phyloP scores from a whole-genome alignment of 1,139 yeast species.

The Diutina neorugosa region DNA sequence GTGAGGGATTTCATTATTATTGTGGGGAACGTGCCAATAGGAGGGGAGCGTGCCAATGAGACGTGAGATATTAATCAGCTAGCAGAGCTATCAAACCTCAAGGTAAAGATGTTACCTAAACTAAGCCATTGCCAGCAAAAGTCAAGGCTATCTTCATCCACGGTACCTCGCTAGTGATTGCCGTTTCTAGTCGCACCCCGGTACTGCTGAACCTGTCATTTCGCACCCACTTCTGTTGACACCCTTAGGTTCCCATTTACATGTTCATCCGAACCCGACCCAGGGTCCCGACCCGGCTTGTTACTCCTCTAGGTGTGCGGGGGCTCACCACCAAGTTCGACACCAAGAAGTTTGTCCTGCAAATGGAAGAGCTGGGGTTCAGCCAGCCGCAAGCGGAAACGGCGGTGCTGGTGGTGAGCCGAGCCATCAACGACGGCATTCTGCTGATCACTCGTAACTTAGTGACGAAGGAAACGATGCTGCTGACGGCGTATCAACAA shows the following conservation, averaged over 20 bases:
- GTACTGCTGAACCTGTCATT: background rate
- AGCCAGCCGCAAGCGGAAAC: slow-evolving; percentile 67
- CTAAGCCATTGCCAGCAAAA: too few relatives aligned
- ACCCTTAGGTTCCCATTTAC: background rate
- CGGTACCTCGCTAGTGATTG: background rate
- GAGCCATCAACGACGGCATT: slow-evolving; percentile 76
- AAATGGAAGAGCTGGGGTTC: slow-evolving; percentile 54
- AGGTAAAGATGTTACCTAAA: too few relatives aligned
- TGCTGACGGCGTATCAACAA: slow-evolving; percentile 84
- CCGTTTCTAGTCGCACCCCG: background rate
- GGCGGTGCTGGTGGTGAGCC: slow-evolving; percentile 62
- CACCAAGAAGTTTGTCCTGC: slow-evolving; percentile 63
- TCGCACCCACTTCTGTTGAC: background rate
- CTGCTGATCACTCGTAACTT: slow-evolving; percentile 61
- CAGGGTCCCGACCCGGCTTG: background rate
- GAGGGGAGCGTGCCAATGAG: background rate
- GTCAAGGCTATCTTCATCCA: background rate
- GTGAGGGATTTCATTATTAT: background rate
- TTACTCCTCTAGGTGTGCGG: background rate
- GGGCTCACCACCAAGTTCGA: slow-evolving; percentile 44
- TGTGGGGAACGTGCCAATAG: too few relatives aligned
- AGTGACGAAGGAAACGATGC: slow-evolving; percentile 70
- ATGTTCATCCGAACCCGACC: background rate
- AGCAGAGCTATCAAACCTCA: too few relatives aligned
- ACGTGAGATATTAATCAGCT: background rate